Evolutionary conservation across 192 early-diverging fungal genomes (phyloP).

Genomic region (Oehlia diaphana): DNA sequence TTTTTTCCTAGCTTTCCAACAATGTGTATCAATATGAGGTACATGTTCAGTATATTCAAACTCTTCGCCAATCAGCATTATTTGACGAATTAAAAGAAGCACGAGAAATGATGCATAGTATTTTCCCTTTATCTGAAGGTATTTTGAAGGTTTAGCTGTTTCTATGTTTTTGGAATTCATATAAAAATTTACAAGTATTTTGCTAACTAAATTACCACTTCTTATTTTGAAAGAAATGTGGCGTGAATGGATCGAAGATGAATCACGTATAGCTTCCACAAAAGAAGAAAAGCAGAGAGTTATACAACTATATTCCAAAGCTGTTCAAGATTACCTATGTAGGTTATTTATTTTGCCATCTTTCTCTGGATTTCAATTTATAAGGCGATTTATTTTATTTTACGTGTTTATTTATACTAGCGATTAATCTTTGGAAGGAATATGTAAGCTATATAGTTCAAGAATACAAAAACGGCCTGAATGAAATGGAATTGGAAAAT

Average conservation of each 20-base stretch:
- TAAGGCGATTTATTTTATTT: not conserved
- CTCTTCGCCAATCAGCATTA: slow-evolving; percentile 40
- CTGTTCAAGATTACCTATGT: slow-evolving; percentile 74
- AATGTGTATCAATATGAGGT: slow-evolving; percentile 53
- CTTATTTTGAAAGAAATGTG: slow-evolving; percentile 57
- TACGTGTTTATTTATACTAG: slow-evolving; percentile 36
- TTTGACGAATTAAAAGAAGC: slow-evolving; percentile 54
- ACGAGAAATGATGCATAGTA: slow-evolving; percentile 52
- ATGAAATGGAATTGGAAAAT: slow-evolving; percentile 7
- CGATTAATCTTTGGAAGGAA: slow-evolving; percentile 65
- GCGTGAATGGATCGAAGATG: slow-evolving; percentile 75
- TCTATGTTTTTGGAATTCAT: not conserved
- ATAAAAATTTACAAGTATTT: no score
- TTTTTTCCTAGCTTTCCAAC: not conserved
- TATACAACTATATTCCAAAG: slow-evolving; percentile 51
- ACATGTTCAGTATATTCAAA: slow-evolving; percentile 49
- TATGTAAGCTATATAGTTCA: slow-evolving; percentile 58
- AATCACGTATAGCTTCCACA: slow-evolving; percentile 45
- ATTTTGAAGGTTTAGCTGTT: not conserved
- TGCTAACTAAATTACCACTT: no score
- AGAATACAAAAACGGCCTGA: slow-evolving; percentile 39
- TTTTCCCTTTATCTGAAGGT: slow-evolving; percentile 70
- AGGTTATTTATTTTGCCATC: slow-evolving; percentile 28
- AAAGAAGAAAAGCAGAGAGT: slow-evolving; percentile 51
- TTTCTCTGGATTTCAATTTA: not conserved